phyloP scores from a whole-genome alignment of 2,329 filamentous ascomycete genomes.

The Penicillium sp. region DNA sequence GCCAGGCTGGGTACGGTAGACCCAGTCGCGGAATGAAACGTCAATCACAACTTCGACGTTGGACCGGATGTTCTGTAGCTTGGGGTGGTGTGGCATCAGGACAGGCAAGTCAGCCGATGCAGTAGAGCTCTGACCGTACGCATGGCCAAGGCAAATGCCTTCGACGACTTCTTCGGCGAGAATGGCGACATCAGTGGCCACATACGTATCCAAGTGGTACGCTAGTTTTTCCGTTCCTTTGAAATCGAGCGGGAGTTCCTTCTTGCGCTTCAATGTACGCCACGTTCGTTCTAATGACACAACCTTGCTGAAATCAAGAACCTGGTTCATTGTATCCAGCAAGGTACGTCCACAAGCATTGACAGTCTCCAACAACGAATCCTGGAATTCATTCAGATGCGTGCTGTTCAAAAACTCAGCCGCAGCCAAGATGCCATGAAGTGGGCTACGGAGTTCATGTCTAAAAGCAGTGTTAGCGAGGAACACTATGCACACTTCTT shows the following conservation, averaged over 20 bases:
- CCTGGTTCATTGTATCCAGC: slow-evolving; percentile 48
- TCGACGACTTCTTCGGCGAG: slow-evolving; percentile 58
- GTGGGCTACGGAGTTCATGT: slow-evolving; percentile 46
- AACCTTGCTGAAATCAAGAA: slow-evolving; percentile 57
- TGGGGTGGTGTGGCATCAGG: slow-evolving; percentile 17
- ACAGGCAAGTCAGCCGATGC: slow-evolving; percentile 28
- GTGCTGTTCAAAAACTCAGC: slow-evolving; percentile 45
- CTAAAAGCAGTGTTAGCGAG: slow-evolving; percentile 8
- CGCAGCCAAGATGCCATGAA: slow-evolving; percentile 47
- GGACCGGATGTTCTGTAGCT: slow-evolving; percentile 11
- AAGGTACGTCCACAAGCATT: slow-evolving; percentile 46
- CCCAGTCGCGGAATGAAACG: slow-evolving; percentile 55
- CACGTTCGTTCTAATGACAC: slow-evolving; percentile 40
- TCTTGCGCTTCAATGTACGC: slow-evolving; percentile 35
- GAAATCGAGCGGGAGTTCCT: slow-evolving; percentile 28
- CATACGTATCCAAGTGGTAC: slow-evolving; percentile 36
- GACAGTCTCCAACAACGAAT: slow-evolving; percentile 42
- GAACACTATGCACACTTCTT: background rate
- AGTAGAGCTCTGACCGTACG: slow-evolving; percentile 37
- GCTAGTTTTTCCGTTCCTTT: slow-evolving; percentile 34
- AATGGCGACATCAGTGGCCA: slow-evolving; percentile 46
- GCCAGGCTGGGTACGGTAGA: slow-evolving; percentile 58
- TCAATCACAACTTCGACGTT: slow-evolving; percentile 55
- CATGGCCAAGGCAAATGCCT: slow-evolving; percentile 55
- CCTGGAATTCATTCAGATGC: slow-evolving; percentile 42